Conservation (phyloP, 495 filamentous ascomycete genomes). For the Pseudevernia furfuracea region DNA sequence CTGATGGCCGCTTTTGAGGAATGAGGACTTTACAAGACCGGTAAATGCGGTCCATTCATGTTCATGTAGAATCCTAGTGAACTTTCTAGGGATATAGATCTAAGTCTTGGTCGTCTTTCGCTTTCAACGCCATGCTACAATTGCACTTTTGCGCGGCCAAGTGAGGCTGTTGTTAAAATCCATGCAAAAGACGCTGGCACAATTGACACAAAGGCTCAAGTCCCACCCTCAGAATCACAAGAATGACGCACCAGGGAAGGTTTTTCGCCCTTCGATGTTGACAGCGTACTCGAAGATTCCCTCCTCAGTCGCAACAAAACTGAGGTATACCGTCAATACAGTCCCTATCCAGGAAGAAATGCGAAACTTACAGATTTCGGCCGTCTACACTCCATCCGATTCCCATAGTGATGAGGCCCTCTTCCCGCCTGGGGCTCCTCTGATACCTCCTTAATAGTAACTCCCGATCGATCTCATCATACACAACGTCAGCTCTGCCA, state of each 20-base stretch:
- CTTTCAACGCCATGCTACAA: conserved; percentile 3
- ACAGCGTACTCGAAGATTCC: conserved; percentile 68
- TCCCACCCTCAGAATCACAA: conserved; percentile 37
- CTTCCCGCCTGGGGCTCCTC: conserved; percentile 12
- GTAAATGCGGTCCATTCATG: neutral
- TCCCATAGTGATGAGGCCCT: conserved; percentile 52
- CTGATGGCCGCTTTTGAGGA: too few species aligned
- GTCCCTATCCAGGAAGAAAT: neutral
- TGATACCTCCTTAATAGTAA: conserved; percentile 15
- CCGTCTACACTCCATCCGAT: conserved; percentile 65
- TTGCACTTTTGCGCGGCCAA: neutral
- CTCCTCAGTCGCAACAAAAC: conserved; percentile 65
- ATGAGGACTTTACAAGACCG: neutral
- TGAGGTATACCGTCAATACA: conserved; percentile 26
- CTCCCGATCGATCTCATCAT: conserved; percentile 20
- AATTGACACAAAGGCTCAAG: neutral
- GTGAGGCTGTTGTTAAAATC: neutral
- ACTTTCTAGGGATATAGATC: neutral
- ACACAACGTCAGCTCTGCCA: conserved; percentile 13
- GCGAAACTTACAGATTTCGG: conserved; percentile 53
- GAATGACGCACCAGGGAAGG: conserved; percentile 53
- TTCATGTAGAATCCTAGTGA: neutral
- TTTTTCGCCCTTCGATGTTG: conserved; percentile 57
- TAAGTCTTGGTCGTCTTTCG: neutral
- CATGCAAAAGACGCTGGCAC: neutral